These are phyloP conservation scores for Penicillium nucicola DNA, from an alignment of 495 filamentous ascomycete genomes.

Conservation along the genomic window DNA sequence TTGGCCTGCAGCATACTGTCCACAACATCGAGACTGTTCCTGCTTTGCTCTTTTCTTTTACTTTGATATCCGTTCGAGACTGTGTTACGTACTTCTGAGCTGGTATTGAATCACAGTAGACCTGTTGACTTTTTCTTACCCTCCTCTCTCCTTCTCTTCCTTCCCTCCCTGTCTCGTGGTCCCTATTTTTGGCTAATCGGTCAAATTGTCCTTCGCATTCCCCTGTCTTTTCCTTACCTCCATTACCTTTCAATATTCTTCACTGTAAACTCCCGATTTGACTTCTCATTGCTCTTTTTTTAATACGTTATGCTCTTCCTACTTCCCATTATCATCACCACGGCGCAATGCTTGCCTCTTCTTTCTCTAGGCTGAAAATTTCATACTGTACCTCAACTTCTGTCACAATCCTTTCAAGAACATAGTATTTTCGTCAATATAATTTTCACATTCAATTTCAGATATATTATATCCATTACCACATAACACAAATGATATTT, in stretches of 20 bases:
- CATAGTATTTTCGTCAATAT: not conserved
- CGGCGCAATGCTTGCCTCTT: constrained; percentile 3
- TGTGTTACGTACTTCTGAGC: constrained; percentile 8
- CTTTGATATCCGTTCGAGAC: constrained; percentile 6
- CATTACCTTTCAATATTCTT: not conserved
- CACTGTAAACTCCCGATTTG: not conserved
- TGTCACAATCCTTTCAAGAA: no score
- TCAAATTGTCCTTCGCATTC: not conserved
- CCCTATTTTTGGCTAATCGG: not conserved
- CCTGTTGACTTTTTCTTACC: constrained; percentile 7
- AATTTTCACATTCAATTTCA: not conserved
- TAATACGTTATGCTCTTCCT: constrained; percentile 1
- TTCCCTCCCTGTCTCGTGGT: not conserved
- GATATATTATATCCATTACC: not conserved
- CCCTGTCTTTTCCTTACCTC: not conserved
- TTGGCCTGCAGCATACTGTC: constrained; percentile 28
- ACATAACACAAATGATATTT: not conserved
- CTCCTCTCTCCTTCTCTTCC: not conserved
- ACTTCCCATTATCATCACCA: not conserved
- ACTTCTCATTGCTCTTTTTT: constrained; percentile 15
- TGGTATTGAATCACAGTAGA: constrained; percentile 8
- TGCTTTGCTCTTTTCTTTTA: constrained; percentile 10
- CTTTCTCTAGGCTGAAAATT: not conserved
- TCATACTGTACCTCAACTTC: no score
- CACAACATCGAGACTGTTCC: constrained; percentile 16